Base-by-base conservation (phyloP, 2,329 filamentous ascomycete genomes). In the Colletotrichum viniferum region DNA sequence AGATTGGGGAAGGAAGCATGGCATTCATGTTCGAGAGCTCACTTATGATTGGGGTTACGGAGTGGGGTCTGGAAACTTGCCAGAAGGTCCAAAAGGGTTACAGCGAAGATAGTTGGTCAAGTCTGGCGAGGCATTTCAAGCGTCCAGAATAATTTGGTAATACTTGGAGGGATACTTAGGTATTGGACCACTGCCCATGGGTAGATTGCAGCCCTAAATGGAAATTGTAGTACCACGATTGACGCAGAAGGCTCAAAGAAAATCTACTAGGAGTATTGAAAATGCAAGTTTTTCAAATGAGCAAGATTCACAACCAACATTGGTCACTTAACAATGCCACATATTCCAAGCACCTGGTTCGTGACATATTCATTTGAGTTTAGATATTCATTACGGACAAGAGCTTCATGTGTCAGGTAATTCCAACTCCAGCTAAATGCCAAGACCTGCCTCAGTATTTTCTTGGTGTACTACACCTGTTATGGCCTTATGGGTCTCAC, bases 71-170 rank as follows among this genome's bases (percentile, higher is more conserved):
- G 73, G 77, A 80, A 21, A 79, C 88, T 73, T 94, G 78, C 7
- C 77, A 79, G 24, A 81, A 82, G 73, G 75, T 79, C 3, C 79
- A 81, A 82, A 85, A 89, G 72, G 88, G 89, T 69, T 94, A 94
- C 78, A 93, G 92, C 81, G 88, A 88, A 13, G 91, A 93, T 82
- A 92, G 90, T 79, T 94, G 92, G 92, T 34, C 60, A 16, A 60
- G 63, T 13, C 30, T 73, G 24, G 38, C 56, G n/a, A 62, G 48
- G 87, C 66, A 76, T 28, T 76, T 75, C 18, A 64, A 55, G 38
- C 52, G 62, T 24, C 72, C 68, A 5, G 32, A 71, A 28, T 52
- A 21, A 61, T 16, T 7, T 12, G 3, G 4, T 48, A n/a, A n/a
- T n/a, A 21, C 7, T 65, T 32, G 6, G 43, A 52, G 43, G 10